These are phyloP conservation scores for Penicillium tannophilum DNA, from an alignment of 495 filamentous ascomycete genomes.

Conservation along the genomic window DNA sequence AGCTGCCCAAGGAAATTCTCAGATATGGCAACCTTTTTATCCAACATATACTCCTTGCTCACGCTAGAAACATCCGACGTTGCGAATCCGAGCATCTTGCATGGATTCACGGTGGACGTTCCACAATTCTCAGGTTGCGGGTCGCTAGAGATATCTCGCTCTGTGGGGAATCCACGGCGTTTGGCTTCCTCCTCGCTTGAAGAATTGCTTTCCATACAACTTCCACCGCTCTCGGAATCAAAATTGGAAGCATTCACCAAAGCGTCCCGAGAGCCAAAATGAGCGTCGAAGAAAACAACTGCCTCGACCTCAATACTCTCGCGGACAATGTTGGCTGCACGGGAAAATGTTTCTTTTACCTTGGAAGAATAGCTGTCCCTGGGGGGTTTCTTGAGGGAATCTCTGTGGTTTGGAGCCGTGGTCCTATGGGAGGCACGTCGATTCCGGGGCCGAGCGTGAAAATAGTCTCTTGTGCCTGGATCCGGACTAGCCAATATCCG, in stretches of 20 bases:
- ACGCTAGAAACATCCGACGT: constrained; percentile 18
- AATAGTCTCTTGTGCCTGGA: not conserved
- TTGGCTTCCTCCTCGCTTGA: constrained; percentile 16
- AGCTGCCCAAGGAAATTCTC: constrained; percentile 17
- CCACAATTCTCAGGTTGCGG: constrained; percentile 6
- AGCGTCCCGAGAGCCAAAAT: constrained; percentile 21
- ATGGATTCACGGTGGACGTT: constrained; percentile 13
- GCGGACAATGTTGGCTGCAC: constrained; percentile 51
- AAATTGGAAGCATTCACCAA: constrained; percentile 14
- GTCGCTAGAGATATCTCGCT: not conserved
- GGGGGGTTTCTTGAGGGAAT: constrained; percentile 2
- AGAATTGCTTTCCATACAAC: constrained; percentile 17
- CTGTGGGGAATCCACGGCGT: not conserved
- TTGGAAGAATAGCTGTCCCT: constrained; percentile 10
- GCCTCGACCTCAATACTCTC: constrained; percentile 54
- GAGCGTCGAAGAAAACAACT: constrained; percentile 52
- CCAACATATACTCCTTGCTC: constrained; percentile 5
- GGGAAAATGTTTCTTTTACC: constrained; percentile 23
- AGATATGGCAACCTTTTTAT: constrained; percentile 17
- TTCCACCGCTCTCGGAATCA: constrained; percentile 20
- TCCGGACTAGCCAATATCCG: not conserved
- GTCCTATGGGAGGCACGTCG: constrained; percentile 3
- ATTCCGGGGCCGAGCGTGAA: not conserved
- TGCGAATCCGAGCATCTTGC: constrained; percentile 23
- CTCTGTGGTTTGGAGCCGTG: not conserved